These are phyloP conservation scores for Wickerhamomyces sp. DNA, from an alignment of 1,139 yeast genomes.

Conservation along the genomic window DNA sequence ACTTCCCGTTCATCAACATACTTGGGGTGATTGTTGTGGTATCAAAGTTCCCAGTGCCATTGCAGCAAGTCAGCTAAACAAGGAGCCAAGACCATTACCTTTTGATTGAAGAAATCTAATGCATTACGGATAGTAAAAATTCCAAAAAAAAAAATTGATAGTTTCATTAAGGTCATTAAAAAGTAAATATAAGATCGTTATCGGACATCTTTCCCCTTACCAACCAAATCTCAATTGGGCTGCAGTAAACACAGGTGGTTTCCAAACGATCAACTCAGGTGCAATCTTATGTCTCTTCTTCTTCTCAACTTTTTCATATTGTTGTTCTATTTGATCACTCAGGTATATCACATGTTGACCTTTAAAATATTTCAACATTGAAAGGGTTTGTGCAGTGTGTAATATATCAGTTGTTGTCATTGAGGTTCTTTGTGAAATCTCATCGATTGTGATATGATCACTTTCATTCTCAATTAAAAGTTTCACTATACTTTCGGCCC, in stretches of 20 bases:
- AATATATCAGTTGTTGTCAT: conserved; percentile 96
- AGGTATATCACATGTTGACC: conserved; percentile 94
- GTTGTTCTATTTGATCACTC: conserved; percentile 74
- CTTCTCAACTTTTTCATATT: conserved; percentile 68
- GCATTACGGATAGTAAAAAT: too few relatives aligned
- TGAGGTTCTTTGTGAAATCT: conserved; percentile 76
- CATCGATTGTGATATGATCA: conserved; percentile 84
- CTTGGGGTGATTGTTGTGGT: conserved; percentile 99
- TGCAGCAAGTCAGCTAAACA: conserved; percentile 68
- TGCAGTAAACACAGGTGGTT: conserved; percentile 94
- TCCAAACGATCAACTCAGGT: conserved; percentile 74
- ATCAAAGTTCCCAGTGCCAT: conserved; percentile 93
- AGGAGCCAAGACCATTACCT: conserved; percentile 49
- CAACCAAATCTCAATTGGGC: conserved; percentile 95
- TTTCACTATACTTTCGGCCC: conserved; percentile 88
- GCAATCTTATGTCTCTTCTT: conserved; percentile 78
- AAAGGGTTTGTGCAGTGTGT: conserved; percentile 87
- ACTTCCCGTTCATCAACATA: conserved; percentile 32
- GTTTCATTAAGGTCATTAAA: too few relatives aligned
- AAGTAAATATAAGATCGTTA: too few relatives aligned
- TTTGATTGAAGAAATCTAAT: too few relatives aligned
- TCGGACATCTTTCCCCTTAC: too few relatives aligned
- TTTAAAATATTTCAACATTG: conserved; percentile 84
- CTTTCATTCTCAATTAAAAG: conserved; percentile 58
- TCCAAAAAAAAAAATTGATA: too few relatives aligned